phyloP scores from a whole-genome alignment of 176 grass and related monocot genomes.

The Tuctoria greenei region DNA sequence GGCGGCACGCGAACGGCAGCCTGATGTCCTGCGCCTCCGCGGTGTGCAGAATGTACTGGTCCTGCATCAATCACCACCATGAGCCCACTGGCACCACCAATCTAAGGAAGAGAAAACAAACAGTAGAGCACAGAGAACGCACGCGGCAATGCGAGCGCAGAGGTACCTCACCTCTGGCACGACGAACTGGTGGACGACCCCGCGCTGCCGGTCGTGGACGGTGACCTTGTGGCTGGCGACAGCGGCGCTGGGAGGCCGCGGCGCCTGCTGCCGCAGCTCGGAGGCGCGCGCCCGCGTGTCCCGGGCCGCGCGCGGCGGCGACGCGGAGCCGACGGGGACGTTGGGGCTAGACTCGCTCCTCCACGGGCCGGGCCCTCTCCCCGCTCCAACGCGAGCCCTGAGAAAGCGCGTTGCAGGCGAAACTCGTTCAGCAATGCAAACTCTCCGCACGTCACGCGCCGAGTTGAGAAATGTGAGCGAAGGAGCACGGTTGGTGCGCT shows the following conservation, averaged over 20 bases:
- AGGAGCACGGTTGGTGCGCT: no score
- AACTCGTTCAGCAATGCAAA: not conserved
- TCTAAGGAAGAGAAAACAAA: not conserved
- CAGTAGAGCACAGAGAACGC: not conserved
- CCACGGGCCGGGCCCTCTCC: constrained; percentile 9
- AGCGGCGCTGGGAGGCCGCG: not conserved
- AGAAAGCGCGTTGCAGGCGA: not conserved
- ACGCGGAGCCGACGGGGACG: not conserved
- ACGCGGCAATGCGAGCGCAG: not conserved
- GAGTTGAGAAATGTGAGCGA: not conserved
- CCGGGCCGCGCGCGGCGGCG: not conserved
- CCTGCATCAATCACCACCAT: constrained; percentile 37
- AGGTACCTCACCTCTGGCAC: constrained; percentile 94
- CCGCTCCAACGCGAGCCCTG: constrained; percentile 42
- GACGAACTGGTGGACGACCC: constrained; percentile 75
- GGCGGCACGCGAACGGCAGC: constrained; percentile 87
- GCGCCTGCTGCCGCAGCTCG: constrained; percentile 50
- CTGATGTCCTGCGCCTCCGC: constrained; percentile 81
- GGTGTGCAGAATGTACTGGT: constrained; percentile 95
- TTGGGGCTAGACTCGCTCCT: not conserved
- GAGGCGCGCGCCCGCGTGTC: constrained; percentile 36
- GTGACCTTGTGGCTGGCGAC: constrained; percentile 74
- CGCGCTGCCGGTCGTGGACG: constrained; percentile 81
- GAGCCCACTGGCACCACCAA: not conserved
- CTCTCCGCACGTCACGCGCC: not conserved